phyloP scores from a whole-genome alignment of 192 early-diverging fungal species.

The Gigaspora rosea region DNA sequence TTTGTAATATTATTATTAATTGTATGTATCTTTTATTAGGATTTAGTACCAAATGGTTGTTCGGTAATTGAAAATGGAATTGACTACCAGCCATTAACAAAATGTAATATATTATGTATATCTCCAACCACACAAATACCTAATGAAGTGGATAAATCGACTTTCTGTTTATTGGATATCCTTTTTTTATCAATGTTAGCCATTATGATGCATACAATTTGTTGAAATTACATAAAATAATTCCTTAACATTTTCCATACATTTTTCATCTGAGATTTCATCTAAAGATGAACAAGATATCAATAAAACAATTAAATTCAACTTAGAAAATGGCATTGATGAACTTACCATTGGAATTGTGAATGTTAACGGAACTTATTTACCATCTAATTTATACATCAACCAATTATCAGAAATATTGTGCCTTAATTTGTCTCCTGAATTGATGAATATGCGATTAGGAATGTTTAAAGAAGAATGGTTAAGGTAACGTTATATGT shows the following conservation, averaged over 20 bases:
- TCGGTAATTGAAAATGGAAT: constrained; percentile 20
- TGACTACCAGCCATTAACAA: constrained; percentile 7
- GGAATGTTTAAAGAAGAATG: constrained; percentile 31
- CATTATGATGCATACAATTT: neutral
- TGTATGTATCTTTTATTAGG: constrained; percentile 6
- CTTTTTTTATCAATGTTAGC: neutral
- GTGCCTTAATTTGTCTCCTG: constrained; percentile 9
- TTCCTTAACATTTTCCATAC: constrained; percentile 13
- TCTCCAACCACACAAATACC: constrained; percentile 11
- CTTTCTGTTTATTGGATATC: constrained; percentile 28
- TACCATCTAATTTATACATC: constrained; percentile 18
- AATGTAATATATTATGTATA: constrained; percentile 27
- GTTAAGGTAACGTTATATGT: constrained; percentile 5
- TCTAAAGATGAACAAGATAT: neutral
- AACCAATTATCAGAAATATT: constrained; percentile 24
- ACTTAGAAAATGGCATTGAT: constrained; percentile 19
- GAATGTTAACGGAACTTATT: neutral
- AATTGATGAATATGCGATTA: constrained; percentile 24
- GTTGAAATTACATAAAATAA: neutral
- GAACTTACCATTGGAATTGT: neutral
- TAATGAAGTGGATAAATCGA: constrained; percentile 7
- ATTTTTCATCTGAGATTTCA: neutral
- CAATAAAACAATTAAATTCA: neutral
- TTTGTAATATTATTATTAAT: neutral
- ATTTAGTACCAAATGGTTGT: constrained; percentile 25